These are phyloP conservation scores for Lactarius tabidus DNA, from an alignment of 768 basidiomycete species.

Conservation along the genomic window DNA sequence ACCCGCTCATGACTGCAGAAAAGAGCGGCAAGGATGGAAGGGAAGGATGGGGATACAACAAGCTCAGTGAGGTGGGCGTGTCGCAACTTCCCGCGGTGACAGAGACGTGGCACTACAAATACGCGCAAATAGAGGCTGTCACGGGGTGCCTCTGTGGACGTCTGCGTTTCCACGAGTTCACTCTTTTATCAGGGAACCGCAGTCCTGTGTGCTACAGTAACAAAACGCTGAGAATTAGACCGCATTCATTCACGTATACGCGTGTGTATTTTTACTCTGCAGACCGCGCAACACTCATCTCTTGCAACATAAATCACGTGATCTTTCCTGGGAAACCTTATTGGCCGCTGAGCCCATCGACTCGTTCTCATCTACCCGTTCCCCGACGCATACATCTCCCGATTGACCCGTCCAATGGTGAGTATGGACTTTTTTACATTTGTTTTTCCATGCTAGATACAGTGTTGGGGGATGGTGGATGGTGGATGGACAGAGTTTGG, in stretches of 20 bases:
- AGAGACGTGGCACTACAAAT: conserved; percentile 27
- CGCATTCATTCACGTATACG: background rate
- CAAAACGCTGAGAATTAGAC: too few species aligned
- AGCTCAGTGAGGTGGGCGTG: background rate
- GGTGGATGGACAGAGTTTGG: conserved; percentile 15
- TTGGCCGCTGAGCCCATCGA: background rate
- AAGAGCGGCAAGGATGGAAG: conserved; percentile 28
- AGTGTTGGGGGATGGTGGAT: background rate
- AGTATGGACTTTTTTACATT: background rate
- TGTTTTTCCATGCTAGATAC: background rate
- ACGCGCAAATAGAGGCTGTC: conserved; percentile 9
- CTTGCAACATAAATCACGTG: background rate
- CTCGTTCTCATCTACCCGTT: background rate
- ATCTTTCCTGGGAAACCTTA: background rate
- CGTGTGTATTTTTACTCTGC: background rate
- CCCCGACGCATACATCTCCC: background rate
- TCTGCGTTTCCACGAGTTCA: too few species aligned
- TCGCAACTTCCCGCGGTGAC: background rate
- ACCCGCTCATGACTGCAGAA: conserved; percentile 66
- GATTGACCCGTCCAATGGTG: conserved; percentile 7
- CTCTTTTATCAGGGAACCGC: too few species aligned
- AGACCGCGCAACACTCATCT: background rate
- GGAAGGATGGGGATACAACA: conserved; percentile 1
- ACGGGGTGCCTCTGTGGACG: too few species aligned
- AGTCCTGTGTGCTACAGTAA: too few species aligned